Evolutionary conservation across 2,329 filamentous ascomycete species (phyloP).

Genomic region (Colletotrichum sojae): DNA sequence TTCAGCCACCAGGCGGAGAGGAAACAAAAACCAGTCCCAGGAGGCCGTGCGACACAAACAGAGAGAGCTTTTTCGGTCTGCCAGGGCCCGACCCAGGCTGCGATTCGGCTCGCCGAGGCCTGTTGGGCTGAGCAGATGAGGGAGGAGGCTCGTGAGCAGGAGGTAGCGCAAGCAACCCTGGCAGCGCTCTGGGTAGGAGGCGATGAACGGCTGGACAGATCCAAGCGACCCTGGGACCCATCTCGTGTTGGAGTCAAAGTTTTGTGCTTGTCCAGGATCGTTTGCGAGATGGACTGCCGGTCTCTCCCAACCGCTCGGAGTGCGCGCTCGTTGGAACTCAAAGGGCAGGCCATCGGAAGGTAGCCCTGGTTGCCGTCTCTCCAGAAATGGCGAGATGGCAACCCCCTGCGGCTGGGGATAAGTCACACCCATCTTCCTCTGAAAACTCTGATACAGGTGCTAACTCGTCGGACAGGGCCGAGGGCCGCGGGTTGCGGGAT

Average conservation of each 20-base stretch:
- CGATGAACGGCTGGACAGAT: neutral
- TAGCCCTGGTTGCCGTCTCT: constrained; percentile 65
- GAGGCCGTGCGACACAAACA: constrained; percentile 86
- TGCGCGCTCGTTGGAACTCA: constrained; percentile 38
- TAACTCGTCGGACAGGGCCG: constrained; percentile 43
- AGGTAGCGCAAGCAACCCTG: constrained; percentile 12
- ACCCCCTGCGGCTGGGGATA: constrained; percentile 65
- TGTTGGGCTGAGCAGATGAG: constrained; percentile 44
- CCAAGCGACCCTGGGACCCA: constrained; percentile 77
- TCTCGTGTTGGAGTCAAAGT: constrained; percentile 95
- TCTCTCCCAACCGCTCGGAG: neutral
- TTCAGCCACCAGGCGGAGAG: constrained; percentile 69
- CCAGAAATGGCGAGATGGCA: constrained; percentile 66
- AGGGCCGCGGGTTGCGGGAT: constrained; percentile 1
- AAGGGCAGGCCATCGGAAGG: constrained; percentile 55
- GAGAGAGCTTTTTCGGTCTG: constrained; percentile 70
- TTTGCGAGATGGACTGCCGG: constrained; percentile 35
- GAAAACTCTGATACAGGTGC: constrained; percentile 35
- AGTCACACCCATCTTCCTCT: constrained; percentile 52
- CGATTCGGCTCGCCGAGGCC: constrained; percentile 48
- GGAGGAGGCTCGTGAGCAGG: constrained; percentile 38
- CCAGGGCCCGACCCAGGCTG: constrained; percentile 35
- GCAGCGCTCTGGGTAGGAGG: constrained; percentile 8
- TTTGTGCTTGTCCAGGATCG: constrained; percentile 84
- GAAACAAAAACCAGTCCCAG: constrained; percentile 96